phyloP scores from a whole-genome alignment of 2,329 filamentous ascomycete genomes.

The Drechslerella dactyloides region DNA sequence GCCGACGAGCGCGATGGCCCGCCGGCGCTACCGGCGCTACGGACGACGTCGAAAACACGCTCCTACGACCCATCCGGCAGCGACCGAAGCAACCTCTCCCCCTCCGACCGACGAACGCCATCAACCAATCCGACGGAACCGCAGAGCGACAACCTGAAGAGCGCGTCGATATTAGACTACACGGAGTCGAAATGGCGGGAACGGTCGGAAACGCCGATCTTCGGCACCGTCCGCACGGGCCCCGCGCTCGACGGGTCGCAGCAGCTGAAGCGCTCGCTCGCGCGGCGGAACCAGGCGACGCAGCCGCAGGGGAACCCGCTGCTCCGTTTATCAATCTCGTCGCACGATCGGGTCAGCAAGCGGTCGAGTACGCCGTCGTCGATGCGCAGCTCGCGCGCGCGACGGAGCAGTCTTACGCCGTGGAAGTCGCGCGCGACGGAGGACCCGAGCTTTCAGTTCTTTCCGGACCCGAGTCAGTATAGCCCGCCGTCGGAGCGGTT shows the following conservation, averaged over 20 bases:
- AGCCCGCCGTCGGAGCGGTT: slow-evolving; percentile 25
- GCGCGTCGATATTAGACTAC: slow-evolving; percentile 32
- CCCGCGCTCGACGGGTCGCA: slow-evolving; percentile 2
- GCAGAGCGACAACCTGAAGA: not conserved
- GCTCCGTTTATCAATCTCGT: slow-evolving; percentile 1
- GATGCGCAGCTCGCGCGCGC: slow-evolving; percentile 22
- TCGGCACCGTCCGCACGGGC: not conserved
- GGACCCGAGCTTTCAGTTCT: slow-evolving; percentile 3
- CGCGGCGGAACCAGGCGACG: slow-evolving; percentile 14
- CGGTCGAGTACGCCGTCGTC: slow-evolving; percentile 41
- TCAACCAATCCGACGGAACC: slow-evolving; percentile 9
- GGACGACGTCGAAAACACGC: not conserved
- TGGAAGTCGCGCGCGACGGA: slow-evolving; percentile 1
- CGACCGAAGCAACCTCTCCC: slow-evolving; percentile 7
- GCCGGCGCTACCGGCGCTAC: not conserved
- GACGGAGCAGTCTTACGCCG: slow-evolving; percentile 14
- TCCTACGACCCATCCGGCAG: slow-evolving; percentile 4
- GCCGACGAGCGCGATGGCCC: slow-evolving; percentile 11
- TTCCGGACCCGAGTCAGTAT: slow-evolving; percentile 28
- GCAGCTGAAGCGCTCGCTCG: slow-evolving; percentile 29
- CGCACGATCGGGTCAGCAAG: slow-evolving; percentile 17
- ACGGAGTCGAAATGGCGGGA: slow-evolving; percentile 42
- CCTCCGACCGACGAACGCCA: slow-evolving; percentile 20
- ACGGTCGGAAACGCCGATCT: slow-evolving; percentile 16
- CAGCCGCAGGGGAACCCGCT: slow-evolving; percentile 11